Evolutionary conservation across 768 basidiomycete species (phyloP).

Genomic region (Sarcomyxa edulis): DNA sequence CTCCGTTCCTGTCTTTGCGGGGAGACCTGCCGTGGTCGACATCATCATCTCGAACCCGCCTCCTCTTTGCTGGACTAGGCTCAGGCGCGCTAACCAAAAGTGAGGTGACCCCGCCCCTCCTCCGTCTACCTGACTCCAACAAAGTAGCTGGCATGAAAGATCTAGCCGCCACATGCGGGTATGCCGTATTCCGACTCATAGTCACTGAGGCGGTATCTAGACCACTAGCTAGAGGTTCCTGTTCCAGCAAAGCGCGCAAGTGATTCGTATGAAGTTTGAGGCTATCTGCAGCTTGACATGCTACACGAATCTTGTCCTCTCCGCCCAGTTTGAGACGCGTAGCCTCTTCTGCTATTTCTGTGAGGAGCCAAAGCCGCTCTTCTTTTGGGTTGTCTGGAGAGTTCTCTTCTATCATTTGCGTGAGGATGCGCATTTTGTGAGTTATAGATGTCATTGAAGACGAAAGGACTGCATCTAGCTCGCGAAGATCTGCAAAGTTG

Average conservation of each 20-base stretch:
- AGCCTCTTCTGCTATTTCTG: conserved; percentile 94
- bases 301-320: conserved; percentile 97
- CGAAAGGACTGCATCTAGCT: conserved; percentile 97
- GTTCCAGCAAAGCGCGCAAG: conserved; percentile 55
- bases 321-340: conserved; percentile 86
- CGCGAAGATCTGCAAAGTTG: conserved; percentile 92
- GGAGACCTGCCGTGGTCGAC: conserved; percentile 55
- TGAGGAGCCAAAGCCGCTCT: conserved; percentile 80
- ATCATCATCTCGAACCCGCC: conserved; percentile 64
- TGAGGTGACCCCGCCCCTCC: conserved; percentile 51
- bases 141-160: conserved; percentile 59
- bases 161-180: conserved; percentile 70
- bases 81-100: conserved; percentile 50
- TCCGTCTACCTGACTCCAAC: conserved; percentile 60
- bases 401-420: conserved; percentile 67
- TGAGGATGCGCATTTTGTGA: conserved; percentile 70
- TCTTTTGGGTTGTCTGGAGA: conserved; percentile 51
- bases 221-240: conserved; percentile 58
- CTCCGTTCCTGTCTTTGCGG: conserved; percentile 51
- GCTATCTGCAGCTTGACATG: conserved; percentile 85
- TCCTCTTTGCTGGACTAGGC: conserved; percentile 61
- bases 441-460: conserved; percentile 81
- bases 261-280: conserved; percentile 63
- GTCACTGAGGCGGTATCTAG: conserved; percentile 49
- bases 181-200: conserved; percentile 61